Conservation (phyloP, 2,329 filamentous ascomycete species). For the Teratosphaeria gauchensis region DNA sequence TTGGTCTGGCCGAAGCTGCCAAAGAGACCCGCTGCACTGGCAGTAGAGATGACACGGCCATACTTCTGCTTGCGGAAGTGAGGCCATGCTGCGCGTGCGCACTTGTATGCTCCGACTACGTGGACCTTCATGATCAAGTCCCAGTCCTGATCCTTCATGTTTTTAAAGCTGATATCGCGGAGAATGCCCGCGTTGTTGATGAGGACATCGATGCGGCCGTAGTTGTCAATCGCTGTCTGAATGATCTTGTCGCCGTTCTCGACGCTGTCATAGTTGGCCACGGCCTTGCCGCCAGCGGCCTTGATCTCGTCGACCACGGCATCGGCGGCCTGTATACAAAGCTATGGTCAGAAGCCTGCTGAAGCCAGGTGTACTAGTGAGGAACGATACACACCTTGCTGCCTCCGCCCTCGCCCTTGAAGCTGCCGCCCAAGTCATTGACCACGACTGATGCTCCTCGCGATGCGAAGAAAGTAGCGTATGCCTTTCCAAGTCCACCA, state of each 20-base stretch:
- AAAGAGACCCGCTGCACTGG: slow-evolving; percentile 91
- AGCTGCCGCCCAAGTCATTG: slow-evolving; percentile 87
- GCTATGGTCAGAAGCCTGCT: background rate
- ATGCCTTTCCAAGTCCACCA: slow-evolving; percentile 71
- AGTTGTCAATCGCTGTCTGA: slow-evolving; percentile 70
- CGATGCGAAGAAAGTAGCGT: slow-evolving; percentile 81
- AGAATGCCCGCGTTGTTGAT: slow-evolving; percentile 98
- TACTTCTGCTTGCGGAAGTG: slow-evolving; percentile 99
- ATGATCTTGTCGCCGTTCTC: slow-evolving; percentile 92
- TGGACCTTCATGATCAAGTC: slow-evolving; percentile 90
- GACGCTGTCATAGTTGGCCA: slow-evolving; percentile 94
- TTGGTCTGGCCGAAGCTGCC: slow-evolving; percentile 94
- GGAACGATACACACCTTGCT: slow-evolving; percentile 55
- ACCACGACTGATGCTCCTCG: slow-evolving; percentile 91
- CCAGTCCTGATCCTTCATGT: slow-evolving; percentile 96
- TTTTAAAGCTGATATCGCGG: slow-evolving; percentile 94
- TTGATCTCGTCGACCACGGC: slow-evolving; percentile 76
- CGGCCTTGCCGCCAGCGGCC: slow-evolving; percentile 82
- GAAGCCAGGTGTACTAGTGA: background rate
- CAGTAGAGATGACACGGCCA: slow-evolving; percentile 90
- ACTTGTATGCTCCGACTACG: slow-evolving; percentile 91
- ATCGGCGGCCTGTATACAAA: slow-evolving; percentile 58
- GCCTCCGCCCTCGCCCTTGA: slow-evolving; percentile 84
- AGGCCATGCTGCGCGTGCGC: slow-evolving; percentile 86
- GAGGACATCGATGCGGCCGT: slow-evolving; percentile 83